These are phyloP conservation scores for Vachellia pachyceras DNA, from an alignment of 306 rosid genomes.

Conservation along the genomic window DNA sequence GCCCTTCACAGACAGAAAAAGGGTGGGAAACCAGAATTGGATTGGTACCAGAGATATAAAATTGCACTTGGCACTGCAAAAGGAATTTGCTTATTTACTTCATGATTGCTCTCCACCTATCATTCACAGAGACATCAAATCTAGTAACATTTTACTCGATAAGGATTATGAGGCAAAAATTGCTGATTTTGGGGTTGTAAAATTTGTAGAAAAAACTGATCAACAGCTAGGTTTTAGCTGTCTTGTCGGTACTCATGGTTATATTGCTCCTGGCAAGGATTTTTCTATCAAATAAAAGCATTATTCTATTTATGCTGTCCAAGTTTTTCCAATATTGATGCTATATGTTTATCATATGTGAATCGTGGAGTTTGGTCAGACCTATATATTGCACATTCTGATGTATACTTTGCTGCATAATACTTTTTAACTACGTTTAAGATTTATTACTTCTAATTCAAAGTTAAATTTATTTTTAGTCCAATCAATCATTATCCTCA, in stretches of 20 bases:
- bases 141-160: slow-evolving; percentile 90
- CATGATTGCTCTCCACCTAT: slow-evolving; percentile 87
- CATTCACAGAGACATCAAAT: slow-evolving; percentile 89
- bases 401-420: neutral
- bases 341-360: neutral
- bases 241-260: slow-evolving; percentile 92
- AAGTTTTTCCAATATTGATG: slow-evolving; percentile 14
- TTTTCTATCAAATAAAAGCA: slow-evolving; percentile 22
- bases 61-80: slow-evolving; percentile 90
- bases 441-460: neutral
- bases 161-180: slow-evolving; percentile 79
- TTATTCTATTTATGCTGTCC: neutral
- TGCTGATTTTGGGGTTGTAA: slow-evolving; percentile 97
- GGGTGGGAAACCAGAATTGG: slow-evolving; percentile 59
- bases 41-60: slow-evolving; percentile 81
- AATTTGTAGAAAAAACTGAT: slow-evolving; percentile 60
- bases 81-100: slow-evolving; percentile 91
- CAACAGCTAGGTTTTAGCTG: slow-evolving; percentile 62
- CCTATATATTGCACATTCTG: neutral
- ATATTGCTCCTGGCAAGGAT: slow-evolving; percentile 93
- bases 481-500: neutral
- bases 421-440: neutral
- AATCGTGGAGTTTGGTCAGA: neutral
- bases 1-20: slow-evolving; percentile 71
- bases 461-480: neutral